Percentiles rank a stretch among this genome's conserved stretches.
Conservation (phyloP, 805 yeast species). For the Nakazawaea ernobii region DNA sequence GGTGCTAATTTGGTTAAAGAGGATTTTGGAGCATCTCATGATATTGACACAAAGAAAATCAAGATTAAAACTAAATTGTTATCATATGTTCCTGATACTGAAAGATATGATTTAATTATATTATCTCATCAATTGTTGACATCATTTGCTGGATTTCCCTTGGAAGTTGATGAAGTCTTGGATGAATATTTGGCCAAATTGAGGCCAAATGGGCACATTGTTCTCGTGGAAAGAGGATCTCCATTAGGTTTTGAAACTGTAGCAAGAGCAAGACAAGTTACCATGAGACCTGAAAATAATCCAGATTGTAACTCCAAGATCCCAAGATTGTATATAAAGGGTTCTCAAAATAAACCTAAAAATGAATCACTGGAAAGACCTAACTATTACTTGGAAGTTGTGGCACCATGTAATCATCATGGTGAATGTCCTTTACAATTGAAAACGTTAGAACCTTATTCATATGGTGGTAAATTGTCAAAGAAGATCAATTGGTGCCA, state of each 20-base stretch:
- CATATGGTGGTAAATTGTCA: conserved; percentile 39
- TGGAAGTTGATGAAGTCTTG: conserved; percentile 64
- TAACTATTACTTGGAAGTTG: conserved; percentile 52
- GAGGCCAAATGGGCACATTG: conserved; percentile 74
- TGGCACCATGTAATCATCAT: conserved; percentile 93
- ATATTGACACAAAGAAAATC: conserved; percentile 52
- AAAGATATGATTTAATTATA: conserved; percentile 73
- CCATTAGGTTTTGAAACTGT: conserved; percentile 84
- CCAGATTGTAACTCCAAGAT: conserved; percentile 42
- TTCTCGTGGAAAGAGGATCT: conserved; percentile 82
- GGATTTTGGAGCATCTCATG: conserved; percentile 10
- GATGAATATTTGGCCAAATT: conserved; percentile 54
- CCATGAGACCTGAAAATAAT: conserved; percentile 78
- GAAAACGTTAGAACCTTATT: conserved; percentile 63
- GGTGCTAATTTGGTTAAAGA: conserved; percentile 10
- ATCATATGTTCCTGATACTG: conserved; percentile 43
- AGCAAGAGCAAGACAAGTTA: conserved; percentile 84
- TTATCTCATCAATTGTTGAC: conserved; percentile 73
- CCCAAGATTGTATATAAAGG: conserved; percentile 63
- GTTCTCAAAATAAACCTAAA: conserved; percentile 37
- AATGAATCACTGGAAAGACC: conserved; percentile 26
- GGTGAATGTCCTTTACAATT: conserved; percentile 80
- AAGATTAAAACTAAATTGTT: conserved; percentile 50
- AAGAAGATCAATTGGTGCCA: conserved; percentile 64
- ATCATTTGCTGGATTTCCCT: conserved; percentile 56